Evolutionary conservation across 257 asterid species (phyloP).

Genomic region (Solanum tarijense): DNA sequence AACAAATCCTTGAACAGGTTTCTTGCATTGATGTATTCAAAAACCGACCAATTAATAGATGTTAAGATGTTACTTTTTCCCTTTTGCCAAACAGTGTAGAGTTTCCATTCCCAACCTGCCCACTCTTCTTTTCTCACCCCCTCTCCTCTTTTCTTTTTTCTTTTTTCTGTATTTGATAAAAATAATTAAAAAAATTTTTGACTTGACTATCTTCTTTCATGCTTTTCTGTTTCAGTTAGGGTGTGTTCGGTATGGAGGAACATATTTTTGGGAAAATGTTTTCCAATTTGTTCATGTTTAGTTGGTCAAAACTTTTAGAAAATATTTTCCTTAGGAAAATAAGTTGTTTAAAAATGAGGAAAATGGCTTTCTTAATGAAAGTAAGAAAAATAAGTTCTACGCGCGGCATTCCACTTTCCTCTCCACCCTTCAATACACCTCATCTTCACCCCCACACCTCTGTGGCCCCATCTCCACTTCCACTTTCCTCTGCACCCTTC

Average conservation of each 20-base stretch:
- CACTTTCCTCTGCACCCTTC: not conserved
- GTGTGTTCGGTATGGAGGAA: not conserved
- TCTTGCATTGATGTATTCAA: not conserved
- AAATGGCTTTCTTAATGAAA: too few relatives aligned
- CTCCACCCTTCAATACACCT: not conserved
- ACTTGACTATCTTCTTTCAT: not conserved
- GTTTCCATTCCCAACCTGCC: not conserved
- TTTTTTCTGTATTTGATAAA: not conserved
- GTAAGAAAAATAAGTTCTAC: not conserved
- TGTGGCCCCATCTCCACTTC: not conserved
- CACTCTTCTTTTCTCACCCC: not conserved
- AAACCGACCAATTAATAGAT: not conserved
- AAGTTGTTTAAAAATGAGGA: not conserved
- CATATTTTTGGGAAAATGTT: not conserved
- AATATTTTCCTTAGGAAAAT: not conserved
- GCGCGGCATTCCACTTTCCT: not conserved
- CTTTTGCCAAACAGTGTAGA: not conserved
- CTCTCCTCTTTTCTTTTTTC: not conserved
- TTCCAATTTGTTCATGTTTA: not conserved
- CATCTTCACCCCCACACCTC: not conserved
- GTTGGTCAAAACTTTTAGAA: not conserved
- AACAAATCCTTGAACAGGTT: not conserved
- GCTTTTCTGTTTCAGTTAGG: not conserved
- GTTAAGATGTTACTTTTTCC: not conserved
- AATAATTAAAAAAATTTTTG: too few relatives aligned